Evolutionary conservation across 768 basidiomycete species (phyloP).

Genomic region (Tricholoma sp.): DNA sequence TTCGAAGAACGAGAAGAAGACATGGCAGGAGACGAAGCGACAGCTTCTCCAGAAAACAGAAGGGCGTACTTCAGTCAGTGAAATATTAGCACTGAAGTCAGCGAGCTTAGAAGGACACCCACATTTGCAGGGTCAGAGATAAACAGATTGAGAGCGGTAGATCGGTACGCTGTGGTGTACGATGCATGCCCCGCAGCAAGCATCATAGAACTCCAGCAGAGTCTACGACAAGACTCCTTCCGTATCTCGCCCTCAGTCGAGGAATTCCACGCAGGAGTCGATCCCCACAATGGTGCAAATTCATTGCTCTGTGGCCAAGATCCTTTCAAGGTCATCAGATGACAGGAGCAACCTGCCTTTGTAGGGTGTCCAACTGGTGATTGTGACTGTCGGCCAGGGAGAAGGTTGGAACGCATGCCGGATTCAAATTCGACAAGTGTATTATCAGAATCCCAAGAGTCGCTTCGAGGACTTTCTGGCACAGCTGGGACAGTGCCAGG

Average conservation of each 20-base stretch:
- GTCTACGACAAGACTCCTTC: slow-evolving; percentile 65
- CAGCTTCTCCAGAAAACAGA: slow-evolving; percentile 72
- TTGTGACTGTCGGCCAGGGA: slow-evolving; percentile 1
- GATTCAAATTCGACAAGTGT: slow-evolving; percentile 14
- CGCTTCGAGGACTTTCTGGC: slow-evolving; percentile 9
- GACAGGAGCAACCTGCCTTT: slow-evolving; percentile 40
- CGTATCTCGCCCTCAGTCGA: slow-evolving; percentile 58
- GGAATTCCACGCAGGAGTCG: slow-evolving; percentile 59
- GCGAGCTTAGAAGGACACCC: slow-evolving; percentile 19
- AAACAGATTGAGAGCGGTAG: slow-evolving; percentile 43
- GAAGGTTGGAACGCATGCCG: slow-evolving; percentile 5
- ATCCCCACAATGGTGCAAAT: slow-evolving; percentile 57
- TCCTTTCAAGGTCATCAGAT: slow-evolving; percentile 43
- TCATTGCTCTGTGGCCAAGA: slow-evolving; percentile 47
- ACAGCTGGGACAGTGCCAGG: slow-evolving; percentile 48
- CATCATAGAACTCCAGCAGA: slow-evolving; percentile 69
- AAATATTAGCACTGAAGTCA: slow-evolving; percentile 4
- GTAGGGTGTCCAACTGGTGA: slow-evolving; percentile 5
- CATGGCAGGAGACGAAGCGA: slow-evolving; percentile 30
- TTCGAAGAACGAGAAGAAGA: slow-evolving; percentile 36
- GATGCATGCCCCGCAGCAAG: slow-evolving; percentile 61
- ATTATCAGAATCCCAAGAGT: slow-evolving; percentile 17
- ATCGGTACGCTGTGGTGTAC: slow-evolving; percentile 45
- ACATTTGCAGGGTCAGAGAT: slow-evolving; percentile 65
- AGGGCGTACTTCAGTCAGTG: slow-evolving; percentile 48